These are phyloP conservation scores for Epichloe uncinata DNA, from an alignment of 2,329 filamentous ascomycete species.

Conservation along the genomic window DNA sequence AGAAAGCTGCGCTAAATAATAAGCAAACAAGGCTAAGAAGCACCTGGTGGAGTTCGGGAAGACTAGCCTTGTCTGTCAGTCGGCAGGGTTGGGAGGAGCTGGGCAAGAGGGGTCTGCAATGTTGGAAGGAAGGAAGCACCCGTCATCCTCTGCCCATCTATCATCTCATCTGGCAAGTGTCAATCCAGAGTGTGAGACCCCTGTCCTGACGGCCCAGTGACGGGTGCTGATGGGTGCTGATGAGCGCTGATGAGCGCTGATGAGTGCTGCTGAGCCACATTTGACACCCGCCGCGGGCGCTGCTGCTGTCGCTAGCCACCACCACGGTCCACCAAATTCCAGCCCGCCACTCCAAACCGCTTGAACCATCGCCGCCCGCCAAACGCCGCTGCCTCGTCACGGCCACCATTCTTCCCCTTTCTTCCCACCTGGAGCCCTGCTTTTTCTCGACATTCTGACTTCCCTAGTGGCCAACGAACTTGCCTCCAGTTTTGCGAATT, in stretches of 20 bases:
- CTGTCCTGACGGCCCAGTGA: no score
- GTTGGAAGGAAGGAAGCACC: not conserved
- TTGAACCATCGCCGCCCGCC: slow-evolving; percentile 4
- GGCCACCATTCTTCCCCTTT: slow-evolving; percentile 4
- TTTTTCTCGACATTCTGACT: slow-evolving; percentile 1
- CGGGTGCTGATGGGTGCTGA: no score
- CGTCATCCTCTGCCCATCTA: not conserved
- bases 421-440: not conserved
- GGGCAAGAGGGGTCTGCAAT: not conserved
- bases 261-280: no score
- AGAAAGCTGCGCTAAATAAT: no score
- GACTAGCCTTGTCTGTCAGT: no score
- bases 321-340: not conserved
- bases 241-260: no score
- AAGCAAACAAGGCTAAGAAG: no score
- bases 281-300: not conserved
- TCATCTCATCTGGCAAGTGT: not conserved
- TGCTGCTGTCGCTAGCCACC: not conserved
- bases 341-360: slow-evolving; percentile 1
- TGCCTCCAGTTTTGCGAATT: not conserved
- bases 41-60: no score
- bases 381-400: slow-evolving; percentile 6
- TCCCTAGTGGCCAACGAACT: not conserved
- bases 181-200: not conserved
- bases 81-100: not conserved